These are phyloP conservation scores for Eimeria acervulina DNA, from an alignment of 169 alveolate genomes.

Conservation along the genomic window DNA sequence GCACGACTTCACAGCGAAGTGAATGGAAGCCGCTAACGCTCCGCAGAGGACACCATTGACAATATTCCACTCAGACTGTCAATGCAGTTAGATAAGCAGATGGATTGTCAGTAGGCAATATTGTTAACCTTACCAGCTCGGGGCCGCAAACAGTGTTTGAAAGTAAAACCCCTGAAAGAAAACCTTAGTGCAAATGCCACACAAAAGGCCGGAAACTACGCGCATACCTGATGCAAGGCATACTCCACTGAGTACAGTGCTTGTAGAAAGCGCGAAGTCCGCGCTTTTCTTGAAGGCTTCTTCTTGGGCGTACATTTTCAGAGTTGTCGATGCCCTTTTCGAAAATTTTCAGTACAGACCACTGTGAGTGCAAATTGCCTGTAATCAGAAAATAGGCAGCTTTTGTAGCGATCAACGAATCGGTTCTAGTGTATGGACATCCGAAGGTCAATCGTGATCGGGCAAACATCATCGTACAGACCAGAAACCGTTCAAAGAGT, in stretches of 20 bases:
- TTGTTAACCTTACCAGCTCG: conserved; percentile 30
- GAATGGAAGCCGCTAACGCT: conserved; percentile 65
- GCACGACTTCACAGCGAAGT: conserved; percentile 60
- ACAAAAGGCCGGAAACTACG: neutral
- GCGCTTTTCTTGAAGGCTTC: conserved; percentile 79
- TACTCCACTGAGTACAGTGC: conserved; percentile 70
- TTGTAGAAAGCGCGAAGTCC: conserved; percentile 74
- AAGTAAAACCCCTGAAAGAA: conserved; percentile 36
- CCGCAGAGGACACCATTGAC: conserved; percentile 74
- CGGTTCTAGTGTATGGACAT: conserved; percentile 56
- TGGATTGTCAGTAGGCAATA: neutral
- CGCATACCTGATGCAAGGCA: conserved; percentile 55
- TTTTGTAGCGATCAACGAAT: neutral
- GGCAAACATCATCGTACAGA: neutral
- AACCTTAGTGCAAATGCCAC: neutral
- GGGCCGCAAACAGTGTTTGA: conserved; percentile 76
- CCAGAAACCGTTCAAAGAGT: conserved; percentile 65
- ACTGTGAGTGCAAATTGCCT: conserved; percentile 18
- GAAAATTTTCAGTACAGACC: conserved; percentile 19
- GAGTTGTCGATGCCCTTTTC: neutral
- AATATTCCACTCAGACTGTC: conserved; percentile 77
- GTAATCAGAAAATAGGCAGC: neutral
- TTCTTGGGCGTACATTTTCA: conserved; percentile 75
- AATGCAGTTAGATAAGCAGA: neutral
- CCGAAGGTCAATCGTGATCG: neutral